Percentiles rank a stretch among this genome's conserved stretches.
Evolutionary conservation across 176 grass and related monocot species (phyloP).

Genomic region (Otatea glauca): DNA sequence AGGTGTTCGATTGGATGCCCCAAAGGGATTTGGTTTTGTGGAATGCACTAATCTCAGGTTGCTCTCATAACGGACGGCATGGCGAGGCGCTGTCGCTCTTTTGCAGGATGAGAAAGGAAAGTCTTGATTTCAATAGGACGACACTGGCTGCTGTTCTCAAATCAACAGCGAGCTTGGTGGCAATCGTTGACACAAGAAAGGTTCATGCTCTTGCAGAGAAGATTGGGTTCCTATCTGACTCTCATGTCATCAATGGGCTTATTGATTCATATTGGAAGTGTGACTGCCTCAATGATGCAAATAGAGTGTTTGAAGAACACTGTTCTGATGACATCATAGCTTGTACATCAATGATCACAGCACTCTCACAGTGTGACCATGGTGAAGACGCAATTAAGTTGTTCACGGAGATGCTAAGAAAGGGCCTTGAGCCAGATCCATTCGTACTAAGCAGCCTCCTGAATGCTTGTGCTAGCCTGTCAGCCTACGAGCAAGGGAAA

Average conservation of each 20-base stretch:
- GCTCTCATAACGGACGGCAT: conserved; percentile 59
- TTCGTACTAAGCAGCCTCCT: conserved; percentile 87
- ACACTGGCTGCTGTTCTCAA: conserved; percentile 86
- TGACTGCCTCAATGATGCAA: conserved; percentile 49
- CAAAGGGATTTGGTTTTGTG: conserved; percentile 61
- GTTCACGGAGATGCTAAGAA: conserved; percentile 68
- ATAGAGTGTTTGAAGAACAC: conserved; percentile 66
- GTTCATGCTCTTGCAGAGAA: conserved; percentile 76
- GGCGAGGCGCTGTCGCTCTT: conserved; percentile 60
- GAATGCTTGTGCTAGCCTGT: conserved; percentile 80
- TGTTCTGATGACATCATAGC: conserved; percentile 62
- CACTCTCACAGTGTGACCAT: conserved; percentile 65
- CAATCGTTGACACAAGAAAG: conserved; percentile 47
- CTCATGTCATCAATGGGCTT: conserved; percentile 80
- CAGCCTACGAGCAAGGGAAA: conserved; percentile 89
- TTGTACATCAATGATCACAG: conserved; percentile 87
- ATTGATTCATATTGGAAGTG: conserved; percentile 94
- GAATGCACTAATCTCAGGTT: conserved; percentile 85
- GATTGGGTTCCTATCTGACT: conserved; percentile 64
- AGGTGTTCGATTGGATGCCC: conserved; percentile 65
- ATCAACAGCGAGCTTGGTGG: conserved; percentile 65
- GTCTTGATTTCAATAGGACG: conserved; percentile 62
- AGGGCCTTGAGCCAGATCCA: conserved; percentile 73
- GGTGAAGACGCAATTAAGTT: conserved; percentile 85
- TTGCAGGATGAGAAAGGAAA: conserved; percentile 66